phyloP scores from a whole-genome alignment of 2,329 filamentous ascomycete species.

The Uncinocarpus reesii region DNA sequence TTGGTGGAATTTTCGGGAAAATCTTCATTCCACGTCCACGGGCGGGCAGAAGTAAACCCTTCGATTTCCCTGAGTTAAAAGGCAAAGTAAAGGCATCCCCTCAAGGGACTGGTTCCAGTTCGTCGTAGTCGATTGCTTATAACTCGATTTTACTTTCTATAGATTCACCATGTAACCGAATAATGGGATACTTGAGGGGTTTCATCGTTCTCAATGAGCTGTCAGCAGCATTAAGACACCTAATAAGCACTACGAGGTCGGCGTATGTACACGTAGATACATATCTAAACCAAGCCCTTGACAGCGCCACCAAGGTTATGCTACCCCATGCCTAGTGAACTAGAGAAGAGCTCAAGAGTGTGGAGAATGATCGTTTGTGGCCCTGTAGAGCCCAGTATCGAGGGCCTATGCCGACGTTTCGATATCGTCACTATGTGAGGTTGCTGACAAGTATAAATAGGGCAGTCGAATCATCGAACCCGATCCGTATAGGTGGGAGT shows the following conservation, averaged over 20 bases:
- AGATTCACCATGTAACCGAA: background rate
- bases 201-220: background rate
- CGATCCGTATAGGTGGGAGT: too few species aligned
- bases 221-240: background rate
- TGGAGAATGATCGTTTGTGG: too few species aligned
- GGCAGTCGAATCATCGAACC: too few species aligned
- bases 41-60: constrained; percentile 43
- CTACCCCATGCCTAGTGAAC: too few species aligned
- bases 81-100: constrained; percentile 26
- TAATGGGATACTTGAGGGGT: background rate
- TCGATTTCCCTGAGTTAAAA: constrained; percentile 49
- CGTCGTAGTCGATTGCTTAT: background rate
- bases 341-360: too few species aligned
- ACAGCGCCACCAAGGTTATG: too few species aligned
- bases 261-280: background rate
- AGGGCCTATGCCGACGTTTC: too few species aligned
- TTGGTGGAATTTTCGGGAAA: constrained; percentile 28
- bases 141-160: too few species aligned
- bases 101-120: background rate
- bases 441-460: too few species aligned
- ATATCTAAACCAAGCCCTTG: background rate
- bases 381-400: too few species aligned
- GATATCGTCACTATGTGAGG: too few species aligned
- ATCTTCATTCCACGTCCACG: constrained; percentile 43
- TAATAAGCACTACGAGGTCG: background rate